Evolutionary conservation across 257 asterid species (phyloP).

Genomic region (Ophiorrhiza pumila): DNA sequence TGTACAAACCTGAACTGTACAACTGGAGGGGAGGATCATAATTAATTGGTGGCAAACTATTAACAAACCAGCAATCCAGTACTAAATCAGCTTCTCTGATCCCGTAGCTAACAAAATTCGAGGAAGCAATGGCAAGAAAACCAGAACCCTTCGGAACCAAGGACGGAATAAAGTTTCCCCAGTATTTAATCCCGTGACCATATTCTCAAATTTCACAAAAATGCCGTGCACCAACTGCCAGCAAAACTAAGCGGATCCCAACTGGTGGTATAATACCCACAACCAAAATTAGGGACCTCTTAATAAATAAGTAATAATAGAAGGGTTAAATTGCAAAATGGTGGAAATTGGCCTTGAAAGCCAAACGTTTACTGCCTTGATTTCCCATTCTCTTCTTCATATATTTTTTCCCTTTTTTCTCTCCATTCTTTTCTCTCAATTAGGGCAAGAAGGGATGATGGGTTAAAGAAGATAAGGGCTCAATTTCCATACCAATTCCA

Average conservation of each 20-base stretch:
- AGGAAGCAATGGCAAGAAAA: constrained; percentile 74
- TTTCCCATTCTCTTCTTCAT: too few species aligned
- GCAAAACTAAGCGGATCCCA: constrained; percentile 54
- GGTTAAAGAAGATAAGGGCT: too few species aligned
- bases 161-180: constrained; percentile 77
- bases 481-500: too few species aligned
- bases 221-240: constrained; percentile 69
- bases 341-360: too few species aligned
- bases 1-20: constrained; percentile 88
- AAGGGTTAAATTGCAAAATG: too few species aligned
- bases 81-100: constrained; percentile 83
- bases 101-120: constrained; percentile 69
- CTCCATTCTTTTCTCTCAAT: too few species aligned
- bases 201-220: constrained; percentile 88
- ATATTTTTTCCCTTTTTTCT: too few species aligned
- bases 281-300: too few species aligned
- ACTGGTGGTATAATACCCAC: too few species aligned
- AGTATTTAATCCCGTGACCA: constrained; percentile 70
- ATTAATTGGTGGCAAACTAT: constrained; percentile 31
- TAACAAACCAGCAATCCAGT: constrained; percentile 79
- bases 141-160: constrained; percentile 76
- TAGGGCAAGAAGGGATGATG: too few species aligned
- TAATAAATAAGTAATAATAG: too few species aligned
- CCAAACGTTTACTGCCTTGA: too few species aligned
- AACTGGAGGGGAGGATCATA: constrained; percentile 90